Evolutionary conservation across 805 yeast species (phyloP).

Genomic region (Metschnikowia dekortorum): DNA sequence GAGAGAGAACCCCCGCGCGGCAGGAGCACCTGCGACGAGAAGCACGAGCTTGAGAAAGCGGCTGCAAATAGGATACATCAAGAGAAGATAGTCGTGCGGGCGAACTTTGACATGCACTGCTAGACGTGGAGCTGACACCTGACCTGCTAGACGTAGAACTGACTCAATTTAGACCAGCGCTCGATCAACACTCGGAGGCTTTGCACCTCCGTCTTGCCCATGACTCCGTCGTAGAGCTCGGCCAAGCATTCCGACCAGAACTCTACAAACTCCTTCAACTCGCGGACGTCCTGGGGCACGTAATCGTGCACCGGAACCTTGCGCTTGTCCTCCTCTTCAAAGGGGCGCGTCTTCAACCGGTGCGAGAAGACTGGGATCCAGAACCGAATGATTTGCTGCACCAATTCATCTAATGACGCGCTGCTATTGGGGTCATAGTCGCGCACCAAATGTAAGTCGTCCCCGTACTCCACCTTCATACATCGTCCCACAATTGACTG

Average conservation of each 20-base stretch:
- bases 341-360: conserved; percentile 32
- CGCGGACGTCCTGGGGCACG: conserved; percentile 6
- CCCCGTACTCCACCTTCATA: conserved; percentile 54
- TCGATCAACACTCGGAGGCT: conserved; percentile 17
- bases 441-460: conserved; percentile 45
- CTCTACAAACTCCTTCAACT: conserved; percentile 36
- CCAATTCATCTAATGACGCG: conserved; percentile 38
- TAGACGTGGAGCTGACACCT: too few species aligned
- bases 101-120: not conserved
- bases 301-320: conserved; percentile 14
- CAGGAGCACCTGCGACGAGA: not conserved
- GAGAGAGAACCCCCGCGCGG: not conserved
- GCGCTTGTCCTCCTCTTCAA: conserved; percentile 13
- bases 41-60: not conserved
- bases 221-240: conserved; percentile 10
- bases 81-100: not conserved
- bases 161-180: conserved; percentile 13
- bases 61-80: conserved; percentile 1
- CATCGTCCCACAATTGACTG: conserved; percentile 46
- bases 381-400: conserved; percentile 31
- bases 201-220: conserved; percentile 9
- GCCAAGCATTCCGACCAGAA: conserved; percentile 51
- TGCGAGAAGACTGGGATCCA: conserved; percentile 53
- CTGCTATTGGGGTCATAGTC: conserved; percentile 42
- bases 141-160: not conserved